Conservation (phyloP, 139 green algal species). For the Chlorella sorokiniana region DNA sequence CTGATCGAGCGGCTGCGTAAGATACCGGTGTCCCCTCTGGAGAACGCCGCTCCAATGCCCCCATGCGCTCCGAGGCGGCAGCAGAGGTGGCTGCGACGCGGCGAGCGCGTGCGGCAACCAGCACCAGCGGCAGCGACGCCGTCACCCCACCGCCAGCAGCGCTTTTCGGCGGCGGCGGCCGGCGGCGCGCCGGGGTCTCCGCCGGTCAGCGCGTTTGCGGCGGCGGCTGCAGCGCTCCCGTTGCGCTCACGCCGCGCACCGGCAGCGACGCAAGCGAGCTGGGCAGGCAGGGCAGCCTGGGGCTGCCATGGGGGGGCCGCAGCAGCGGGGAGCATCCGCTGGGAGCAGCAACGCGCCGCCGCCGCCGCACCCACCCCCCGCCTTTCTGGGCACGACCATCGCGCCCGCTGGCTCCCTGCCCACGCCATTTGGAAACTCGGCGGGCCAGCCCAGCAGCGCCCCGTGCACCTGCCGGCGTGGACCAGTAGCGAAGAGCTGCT, state of each 20-base stretch:
- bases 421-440: constrained; percentile 1
- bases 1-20: constrained; percentile 25
- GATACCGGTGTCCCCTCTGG: constrained; percentile 16
- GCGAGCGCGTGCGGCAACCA: not conserved
- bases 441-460: not conserved
- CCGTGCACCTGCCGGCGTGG: constrained; percentile 1
- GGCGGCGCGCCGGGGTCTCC: not conserved
- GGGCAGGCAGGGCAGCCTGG: not conserved
- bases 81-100: not conserved
- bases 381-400: not conserved
- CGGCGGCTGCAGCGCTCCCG: not conserved
- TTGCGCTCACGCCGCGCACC: not conserved
- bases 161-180: no score
- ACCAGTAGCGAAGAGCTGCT: constrained; percentile 2
- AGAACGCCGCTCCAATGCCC: not conserved
- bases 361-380: not conserved
- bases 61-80: not conserved
- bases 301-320: no score
- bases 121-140: not conserved
- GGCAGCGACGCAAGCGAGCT: constrained; percentile 16
- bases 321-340: no score
- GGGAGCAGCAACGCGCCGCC: not conserved
- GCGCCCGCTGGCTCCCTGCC: constrained; percentile 11
- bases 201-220: constrained; percentile 14
- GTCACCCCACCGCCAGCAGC: not conserved